Evolutionary conservation across 441 rosid genomes (phyloP).

Genomic region (Arabidopsis hybrid): DNA sequence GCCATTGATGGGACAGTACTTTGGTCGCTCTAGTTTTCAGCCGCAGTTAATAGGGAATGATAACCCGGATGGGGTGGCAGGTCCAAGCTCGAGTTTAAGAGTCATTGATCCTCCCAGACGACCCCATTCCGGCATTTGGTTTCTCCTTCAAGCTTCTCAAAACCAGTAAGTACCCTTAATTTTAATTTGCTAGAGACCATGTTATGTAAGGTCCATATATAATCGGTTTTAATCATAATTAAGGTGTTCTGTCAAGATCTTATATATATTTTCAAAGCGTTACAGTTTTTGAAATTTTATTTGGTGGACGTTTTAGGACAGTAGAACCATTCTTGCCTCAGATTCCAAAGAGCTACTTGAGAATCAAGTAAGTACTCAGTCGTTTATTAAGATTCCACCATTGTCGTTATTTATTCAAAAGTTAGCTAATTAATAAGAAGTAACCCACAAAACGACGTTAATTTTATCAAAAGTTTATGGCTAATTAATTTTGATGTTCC

Average conservation of each 20-base stretch:
- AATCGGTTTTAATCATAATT: background rate
- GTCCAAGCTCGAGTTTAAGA: conserved; percentile 75
- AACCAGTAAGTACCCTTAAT: conserved; percentile 72
- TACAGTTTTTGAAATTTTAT: background rate
- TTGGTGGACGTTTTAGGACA: conserved; percentile 51
- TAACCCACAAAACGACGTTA: conserved; percentile 30
- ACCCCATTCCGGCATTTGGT: conserved; percentile 97
- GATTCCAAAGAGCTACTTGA: conserved; percentile 91
- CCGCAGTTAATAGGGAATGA: conserved; percentile 43
- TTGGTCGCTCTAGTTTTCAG: conserved; percentile 61
- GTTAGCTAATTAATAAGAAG: conserved; percentile 17
- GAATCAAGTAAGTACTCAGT: conserved; percentile 78
- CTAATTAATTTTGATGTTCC: conserved; percentile 33
- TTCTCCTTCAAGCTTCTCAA: conserved; percentile 83
- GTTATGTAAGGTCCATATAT: background rate
- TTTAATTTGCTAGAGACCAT: background rate
- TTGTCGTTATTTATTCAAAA: background rate
- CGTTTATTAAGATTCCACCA: conserved; percentile 5
- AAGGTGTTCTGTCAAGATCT: background rate
- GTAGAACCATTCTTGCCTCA: conserved; percentile 93
- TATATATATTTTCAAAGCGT: background rate
- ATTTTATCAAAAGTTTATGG: conserved; percentile 6
- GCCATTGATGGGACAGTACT: conserved; percentile 71
- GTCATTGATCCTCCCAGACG: conserved; percentile 83
- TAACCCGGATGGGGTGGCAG: conserved; percentile 56